Evolutionary conservation across 257 asterid species (phyloP).

Genomic region (Solanum clarkiae): DNA sequence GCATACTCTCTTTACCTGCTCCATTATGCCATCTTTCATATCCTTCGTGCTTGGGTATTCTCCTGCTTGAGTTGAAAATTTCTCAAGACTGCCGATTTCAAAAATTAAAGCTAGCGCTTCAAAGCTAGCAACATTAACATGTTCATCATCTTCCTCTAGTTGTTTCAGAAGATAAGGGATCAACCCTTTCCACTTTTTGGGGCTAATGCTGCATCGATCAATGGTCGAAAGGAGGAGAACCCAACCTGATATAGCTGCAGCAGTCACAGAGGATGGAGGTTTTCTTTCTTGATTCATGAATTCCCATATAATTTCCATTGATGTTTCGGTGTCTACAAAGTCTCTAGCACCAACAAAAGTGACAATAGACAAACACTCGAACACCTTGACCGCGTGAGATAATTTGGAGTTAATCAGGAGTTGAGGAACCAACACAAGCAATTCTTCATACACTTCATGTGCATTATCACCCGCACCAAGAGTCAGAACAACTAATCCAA

Average conservation of each 20-base stretch:
- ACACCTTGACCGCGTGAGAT: not conserved
- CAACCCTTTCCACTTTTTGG: not conserved
- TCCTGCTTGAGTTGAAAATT: not conserved
- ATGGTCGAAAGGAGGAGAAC: not conserved
- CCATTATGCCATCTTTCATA: not conserved
- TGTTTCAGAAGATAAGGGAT: not conserved
- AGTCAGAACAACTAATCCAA: not conserved
- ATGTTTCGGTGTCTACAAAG: not conserved
- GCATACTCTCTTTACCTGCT: not conserved
- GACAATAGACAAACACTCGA: not conserved
- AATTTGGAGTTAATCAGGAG: not conserved
- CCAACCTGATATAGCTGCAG: not conserved
- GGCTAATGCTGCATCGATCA: not conserved
- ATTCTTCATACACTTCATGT: not conserved
- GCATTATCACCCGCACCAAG: not conserved
- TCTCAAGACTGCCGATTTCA: not conserved
- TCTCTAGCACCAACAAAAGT: not conserved
- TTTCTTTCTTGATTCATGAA: not conserved
- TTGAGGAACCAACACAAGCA: not conserved
- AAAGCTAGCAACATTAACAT: not conserved
- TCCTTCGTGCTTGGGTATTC: not conserved
- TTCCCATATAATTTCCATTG: not conserved
- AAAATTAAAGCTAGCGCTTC: not conserved
- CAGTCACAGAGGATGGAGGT: not conserved
- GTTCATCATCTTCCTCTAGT: not conserved